A percentile compares a stretch with the other conserved stretches of the same genome.
Evolutionary conservation across 768 basidiomycete species (phyloP).

Genomic region (Termitomyces titanicus): DNA sequence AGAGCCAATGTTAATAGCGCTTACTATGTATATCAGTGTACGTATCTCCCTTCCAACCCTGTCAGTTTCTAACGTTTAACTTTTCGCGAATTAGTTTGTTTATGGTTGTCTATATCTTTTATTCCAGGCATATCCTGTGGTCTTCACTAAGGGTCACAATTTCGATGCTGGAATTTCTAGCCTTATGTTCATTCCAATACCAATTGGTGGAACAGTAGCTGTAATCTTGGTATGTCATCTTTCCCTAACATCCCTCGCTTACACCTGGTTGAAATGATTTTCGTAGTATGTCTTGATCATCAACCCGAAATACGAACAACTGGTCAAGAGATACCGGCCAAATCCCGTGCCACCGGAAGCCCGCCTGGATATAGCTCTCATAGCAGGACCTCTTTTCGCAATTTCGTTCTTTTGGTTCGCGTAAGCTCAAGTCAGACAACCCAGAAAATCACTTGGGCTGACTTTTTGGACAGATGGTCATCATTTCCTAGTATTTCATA

Average conservation of each 20-base stretch:
- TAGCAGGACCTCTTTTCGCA: conserved; percentile 49
- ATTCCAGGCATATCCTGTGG: conserved; percentile 59
- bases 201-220: conserved; percentile 44
- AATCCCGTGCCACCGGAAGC: conserved; percentile 58
- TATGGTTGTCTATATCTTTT: conserved; percentile 61
- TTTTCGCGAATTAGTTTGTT: conserved; percentile 40
- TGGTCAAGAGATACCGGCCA: conserved; percentile 41
- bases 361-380: conserved; percentile 44
- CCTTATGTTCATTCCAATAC: conserved; percentile 60
- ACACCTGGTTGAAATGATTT: background rate
- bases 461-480: conserved; percentile 45
- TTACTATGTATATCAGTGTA: conserved; percentile 62
- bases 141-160: conserved; percentile 49
- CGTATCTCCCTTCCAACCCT: conserved; percentile 13
- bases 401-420: conserved; percentile 65
- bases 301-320: conserved; percentile 46
- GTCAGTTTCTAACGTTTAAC: background rate
- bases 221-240: conserved; percentile 36
- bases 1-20: conserved; percentile 64
- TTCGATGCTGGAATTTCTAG: conserved; percentile 53
- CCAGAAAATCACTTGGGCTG: background rate
- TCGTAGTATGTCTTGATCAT: conserved; percentile 44
- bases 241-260: background rate
- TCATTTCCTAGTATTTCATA: conserved; percentile 48
- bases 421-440: conserved; percentile 22